A percentile compares a stretch with the other conserved stretches of the same genome.
phyloP scores from a whole-genome alignment of 2,329 filamentous ascomycete species.

The Ceratocystis cubensis region DNA sequence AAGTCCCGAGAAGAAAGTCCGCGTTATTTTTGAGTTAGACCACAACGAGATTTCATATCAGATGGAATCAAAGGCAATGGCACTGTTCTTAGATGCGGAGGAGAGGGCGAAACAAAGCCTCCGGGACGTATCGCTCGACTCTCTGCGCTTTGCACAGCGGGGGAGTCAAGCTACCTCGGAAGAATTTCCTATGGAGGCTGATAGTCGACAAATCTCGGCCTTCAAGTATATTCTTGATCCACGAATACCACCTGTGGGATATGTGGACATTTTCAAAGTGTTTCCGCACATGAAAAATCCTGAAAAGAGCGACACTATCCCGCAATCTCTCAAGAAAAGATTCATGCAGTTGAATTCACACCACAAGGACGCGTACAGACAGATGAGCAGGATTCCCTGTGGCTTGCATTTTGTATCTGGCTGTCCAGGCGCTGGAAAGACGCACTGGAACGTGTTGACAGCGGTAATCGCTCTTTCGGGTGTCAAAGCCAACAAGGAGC shows the following conservation, averaged over 20 bases:
- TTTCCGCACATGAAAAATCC: slow-evolving; percentile 31
- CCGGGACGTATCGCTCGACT: background rate
- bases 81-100: slow-evolving; percentile 16
- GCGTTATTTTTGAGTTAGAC: slow-evolving; percentile 9
- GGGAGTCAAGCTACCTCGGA: background rate
- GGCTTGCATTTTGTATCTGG: slow-evolving; percentile 35
- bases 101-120: slow-evolving; percentile 8
- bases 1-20: background rate
- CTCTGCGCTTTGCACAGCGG: background rate
- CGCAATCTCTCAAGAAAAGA: slow-evolving; percentile 24
- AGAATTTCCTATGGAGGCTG: background rate
- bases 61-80: slow-evolving; percentile 17
- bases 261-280: slow-evolving; percentile 24
- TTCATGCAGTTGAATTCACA: slow-evolving; percentile 30
- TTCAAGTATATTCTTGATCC: slow-evolving; percentile 30
- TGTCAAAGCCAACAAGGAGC: background rate
- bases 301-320: slow-evolving; percentile 21
- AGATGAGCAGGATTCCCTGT: slow-evolving; percentile 31
- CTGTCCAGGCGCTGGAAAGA: slow-evolving; percentile 38
- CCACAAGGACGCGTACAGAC: slow-evolving; percentile 30
- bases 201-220: slow-evolving; percentile 21
- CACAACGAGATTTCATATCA: slow-evolving; percentile 17
- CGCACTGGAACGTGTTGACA: slow-evolving; percentile 35
- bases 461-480: slow-evolving; percentile 28
- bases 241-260: slow-evolving; percentile 22